Base-by-base conservation (phyloP, 1,139 yeast genomes). In the Sugiyamaella grinbergsii region DNA sequence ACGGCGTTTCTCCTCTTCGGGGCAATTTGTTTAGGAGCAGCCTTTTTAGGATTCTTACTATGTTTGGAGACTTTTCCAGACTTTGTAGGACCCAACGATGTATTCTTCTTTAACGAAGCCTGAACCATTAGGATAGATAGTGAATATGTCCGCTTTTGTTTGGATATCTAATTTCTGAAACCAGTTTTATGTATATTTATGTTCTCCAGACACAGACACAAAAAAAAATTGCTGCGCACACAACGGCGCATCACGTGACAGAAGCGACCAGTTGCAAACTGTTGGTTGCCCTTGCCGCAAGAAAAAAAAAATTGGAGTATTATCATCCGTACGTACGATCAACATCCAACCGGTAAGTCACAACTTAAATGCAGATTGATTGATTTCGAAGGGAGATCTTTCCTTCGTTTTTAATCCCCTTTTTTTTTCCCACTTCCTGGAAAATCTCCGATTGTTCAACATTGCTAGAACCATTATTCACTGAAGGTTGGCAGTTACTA, bases 21-120 rank as follows among this genome's bases (percentile, higher is more conserved):
- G 61, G 87, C 87, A 63, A 82, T 72, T 58, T 80, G 78, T 66
- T 79, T 78, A 31, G 95, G 95, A 2, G 95, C 91, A 31, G 86
- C 86, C 49, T 82, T 81, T 67, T 80, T 82, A 26, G 93, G 85
- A 58, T 47, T 47, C 33, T 42, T 34, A 18, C 49, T 47, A 34
- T 45, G 54, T 29, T 66, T 66, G 24, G 58, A 53, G 36, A 58
- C 60, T 45, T 57, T 62, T 11, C 58, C 45, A 22, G 58, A 49
- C 53, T 58, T 58, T 22, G 56, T 41, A 29, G 55, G 49, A 16
- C 40, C 50, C 33, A 40, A 22, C 4, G 44, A 43, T 10, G 47
- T 23, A 22, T 53, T 54, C 56, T 62, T 63, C 63, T 79, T 78
- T 42, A 79, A 63, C 47, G 73, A 74, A 32, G 84, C 85, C 65